Base-by-base conservation (phyloP, 768 basidiomycete species). In the Trametes coccinea region DNA sequence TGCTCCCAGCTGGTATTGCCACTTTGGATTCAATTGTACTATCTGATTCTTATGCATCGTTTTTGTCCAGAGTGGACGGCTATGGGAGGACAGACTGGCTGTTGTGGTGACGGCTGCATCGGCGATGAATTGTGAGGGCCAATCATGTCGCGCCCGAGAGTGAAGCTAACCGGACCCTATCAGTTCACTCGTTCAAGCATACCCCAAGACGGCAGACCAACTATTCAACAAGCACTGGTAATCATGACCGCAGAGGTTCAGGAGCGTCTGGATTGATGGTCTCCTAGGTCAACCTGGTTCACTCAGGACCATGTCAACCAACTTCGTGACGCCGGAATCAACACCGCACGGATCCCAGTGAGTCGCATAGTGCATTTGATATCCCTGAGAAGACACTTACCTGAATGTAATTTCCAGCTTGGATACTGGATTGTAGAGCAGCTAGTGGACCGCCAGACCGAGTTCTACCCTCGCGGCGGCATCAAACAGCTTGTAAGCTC, bases 351-450 rank as follows among this genome's bases (percentile, higher is more conserved):
- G 34, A 77, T 92, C 66, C 91, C 91, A 0, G 89, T 90, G 66
- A 60, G 85, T 56, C 16, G n/a, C 8, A 34, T 5, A 7, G 41
- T 59, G 17, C 17, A 16, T 29, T 39, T 29, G 8, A 22, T 31
- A 57, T 9, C 11, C 22, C 17, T 29, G 4, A 47, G 30, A 16
- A 4, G 16, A 22, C 22, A 10, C 6, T 27, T 7, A 22, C 27
- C 13, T 17, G 7, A 2, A 3, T 30, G 50, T 14, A 5, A 58
- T 39, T 13, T 2, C 39, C 43, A 91, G 89, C 82, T 92, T 43
- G 90, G 91, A 0, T 93, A 88, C 70, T 93, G 91, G 91, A 85
- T 92, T 49, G 76, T 93, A 7, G 91, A 93, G 69, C 79, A 77
- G 3, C 75, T 93, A 7, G 90, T 92, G 0, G 69, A 92, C 69